A percentile compares a stretch with the other conserved stretches of the same genome.
Evolutionary conservation across 2,329 filamentous ascomycete genomes (phyloP).

Genomic region (Aureobasidium musti): DNA sequence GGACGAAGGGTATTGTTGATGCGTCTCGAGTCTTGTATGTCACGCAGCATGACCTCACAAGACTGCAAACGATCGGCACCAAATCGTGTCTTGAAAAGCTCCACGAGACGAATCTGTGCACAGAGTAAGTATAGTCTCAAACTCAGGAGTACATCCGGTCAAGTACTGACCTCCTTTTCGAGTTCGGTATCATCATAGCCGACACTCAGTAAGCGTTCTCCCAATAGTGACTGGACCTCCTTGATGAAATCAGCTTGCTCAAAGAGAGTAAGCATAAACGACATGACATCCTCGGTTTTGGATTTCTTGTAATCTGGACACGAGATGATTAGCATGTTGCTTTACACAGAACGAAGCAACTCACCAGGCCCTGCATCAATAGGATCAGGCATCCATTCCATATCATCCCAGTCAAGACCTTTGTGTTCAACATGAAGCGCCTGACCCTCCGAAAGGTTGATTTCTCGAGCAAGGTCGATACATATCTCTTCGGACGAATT

Average conservation of each 20-base stretch:
- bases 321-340: background rate
- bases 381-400: slow-evolving; percentile 90
- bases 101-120: slow-evolving; percentile 67
- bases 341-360: background rate
- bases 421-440: slow-evolving; percentile 45
- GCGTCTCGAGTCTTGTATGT: slow-evolving; percentile 76
- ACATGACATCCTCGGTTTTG: slow-evolving; percentile 86
- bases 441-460: slow-evolving; percentile 62
- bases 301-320: slow-evolving; percentile 73
- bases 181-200: slow-evolving; percentile 64
- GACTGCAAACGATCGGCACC: slow-evolving; percentile 84
- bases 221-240: slow-evolving; percentile 87
- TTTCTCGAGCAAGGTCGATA: slow-evolving; percentile 66
- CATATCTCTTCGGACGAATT: slow-evolving; percentile 55
- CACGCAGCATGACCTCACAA: slow-evolving; percentile 96
- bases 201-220: slow-evolving; percentile 68
- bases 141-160: background rate
- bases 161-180: slow-evolving; percentile 62
- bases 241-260: slow-evolving; percentile 94
- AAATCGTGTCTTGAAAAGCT: slow-evolving; percentile 84
- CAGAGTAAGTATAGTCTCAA: background rate
- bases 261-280: slow-evolving; percentile 82
- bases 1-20: slow-evolving; percentile 54
- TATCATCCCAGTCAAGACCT: slow-evolving; percentile 85
- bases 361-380: slow-evolving; percentile 75